Evolutionary conservation across 225 moss, liverwort and hornwort genomes (phyloP).

Genomic region (Pseudisothecium myosuroides): DNA sequence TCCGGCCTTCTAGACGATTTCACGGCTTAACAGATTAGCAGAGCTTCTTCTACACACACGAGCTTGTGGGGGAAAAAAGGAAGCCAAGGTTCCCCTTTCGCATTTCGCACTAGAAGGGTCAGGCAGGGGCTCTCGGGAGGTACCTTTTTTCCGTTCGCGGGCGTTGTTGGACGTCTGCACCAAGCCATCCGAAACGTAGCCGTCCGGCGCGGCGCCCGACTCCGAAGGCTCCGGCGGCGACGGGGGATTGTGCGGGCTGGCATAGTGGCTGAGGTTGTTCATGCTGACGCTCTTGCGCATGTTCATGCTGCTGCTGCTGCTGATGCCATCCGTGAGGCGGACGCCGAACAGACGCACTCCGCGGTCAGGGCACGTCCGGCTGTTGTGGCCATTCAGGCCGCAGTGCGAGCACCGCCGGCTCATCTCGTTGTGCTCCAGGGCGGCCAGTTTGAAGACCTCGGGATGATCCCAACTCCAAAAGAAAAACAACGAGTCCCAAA

Average conservation of each 20-base stretch:
- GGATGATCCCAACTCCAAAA: neutral
- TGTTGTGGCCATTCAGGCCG: constrained; percentile 96
- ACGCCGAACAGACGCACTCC: constrained; percentile 93
- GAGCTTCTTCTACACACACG: neutral
- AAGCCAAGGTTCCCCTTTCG: neutral
- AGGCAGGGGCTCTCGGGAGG: neutral
- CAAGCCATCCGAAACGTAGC: constrained; percentile 94
- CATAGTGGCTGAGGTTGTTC: constrained; percentile 89
- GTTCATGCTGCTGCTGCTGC: constrained; percentile 17
- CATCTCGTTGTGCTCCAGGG: constrained; percentile 92
- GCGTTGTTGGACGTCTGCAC: constrained; percentile 97
- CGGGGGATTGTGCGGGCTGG: constrained; percentile 57
- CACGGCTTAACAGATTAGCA: neutral
- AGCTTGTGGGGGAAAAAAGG: neutral
- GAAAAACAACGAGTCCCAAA: neutral
- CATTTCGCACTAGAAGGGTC: neutral
- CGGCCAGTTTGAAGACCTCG: constrained; percentile 32
- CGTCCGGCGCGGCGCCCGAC: constrained; percentile 68
- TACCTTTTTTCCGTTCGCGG: constrained; percentile 94
- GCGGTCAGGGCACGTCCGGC: constrained; percentile 94
- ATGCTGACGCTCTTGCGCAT: constrained; percentile 98
- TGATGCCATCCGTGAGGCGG: constrained; percentile 61
- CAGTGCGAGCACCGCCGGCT: constrained; percentile 98
- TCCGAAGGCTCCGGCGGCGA: constrained; percentile 89
- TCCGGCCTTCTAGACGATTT: neutral